phyloP scores from a whole-genome alignment of 2,329 filamentous ascomycete species.

The Apiospora malaysiana region DNA sequence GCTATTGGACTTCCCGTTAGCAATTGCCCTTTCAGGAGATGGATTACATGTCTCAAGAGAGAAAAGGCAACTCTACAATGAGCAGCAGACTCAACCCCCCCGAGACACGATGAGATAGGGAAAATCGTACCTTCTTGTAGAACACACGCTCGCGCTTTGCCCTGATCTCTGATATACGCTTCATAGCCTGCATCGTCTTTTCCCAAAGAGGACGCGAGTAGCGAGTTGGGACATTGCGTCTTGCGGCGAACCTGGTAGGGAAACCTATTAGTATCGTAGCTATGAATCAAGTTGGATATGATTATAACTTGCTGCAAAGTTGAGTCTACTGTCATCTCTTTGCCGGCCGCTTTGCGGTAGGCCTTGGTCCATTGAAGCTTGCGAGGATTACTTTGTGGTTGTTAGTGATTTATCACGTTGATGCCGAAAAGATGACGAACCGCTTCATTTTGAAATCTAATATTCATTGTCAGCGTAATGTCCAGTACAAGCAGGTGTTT shows the following conservation, averaged over 20 bases:
- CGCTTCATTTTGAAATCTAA: conserved; percentile 80
- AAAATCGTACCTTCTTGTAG: conserved; percentile 69
- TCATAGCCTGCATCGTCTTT: conserved; percentile 91
- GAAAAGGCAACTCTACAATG: no score
- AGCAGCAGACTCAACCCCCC: no score
- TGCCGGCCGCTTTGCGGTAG: conserved; percentile 77
- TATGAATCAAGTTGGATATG: conserved; percentile 25
- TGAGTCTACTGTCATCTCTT: conserved; percentile 86
- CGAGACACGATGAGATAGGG: no score
- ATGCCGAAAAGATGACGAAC: no score
- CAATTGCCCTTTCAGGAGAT: no score
- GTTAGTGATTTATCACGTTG: no score
- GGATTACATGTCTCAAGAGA: no score
- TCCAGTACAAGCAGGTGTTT: no score
- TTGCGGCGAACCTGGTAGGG: conserved; percentile 59
- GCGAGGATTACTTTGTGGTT: no score
- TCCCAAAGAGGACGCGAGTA: conserved; percentile 93
- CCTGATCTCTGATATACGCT: conserved; percentile 85
- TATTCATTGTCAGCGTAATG: no score
- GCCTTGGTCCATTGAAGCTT: conserved; percentile 98
- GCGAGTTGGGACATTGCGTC: conserved; percentile 91
- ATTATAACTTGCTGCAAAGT: conserved; percentile 74
- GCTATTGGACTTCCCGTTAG: conserved; percentile 36
- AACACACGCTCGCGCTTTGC: conserved; percentile 84
- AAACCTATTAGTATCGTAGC: background rate